Conservation (phyloP, 106 monocot genomes). For the Dactylorhiza incarnata region DNA sequence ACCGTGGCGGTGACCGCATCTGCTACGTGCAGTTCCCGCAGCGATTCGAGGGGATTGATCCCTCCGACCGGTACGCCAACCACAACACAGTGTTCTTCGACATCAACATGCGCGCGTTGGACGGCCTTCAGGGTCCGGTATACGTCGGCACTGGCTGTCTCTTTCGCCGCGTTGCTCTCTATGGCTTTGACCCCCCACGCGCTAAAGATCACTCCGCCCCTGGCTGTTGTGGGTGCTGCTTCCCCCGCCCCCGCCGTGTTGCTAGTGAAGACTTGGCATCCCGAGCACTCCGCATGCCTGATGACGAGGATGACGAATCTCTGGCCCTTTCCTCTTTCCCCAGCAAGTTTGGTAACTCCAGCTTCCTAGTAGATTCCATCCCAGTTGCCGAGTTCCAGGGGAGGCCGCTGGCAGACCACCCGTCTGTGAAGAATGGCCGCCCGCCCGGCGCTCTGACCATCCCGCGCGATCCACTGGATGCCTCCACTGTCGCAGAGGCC, state of each 20-base stretch:
- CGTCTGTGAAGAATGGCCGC: conserved; percentile 61
- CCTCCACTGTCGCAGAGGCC: conserved; percentile 64
- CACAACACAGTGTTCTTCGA: conserved; percentile 65
- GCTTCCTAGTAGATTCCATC: conserved; percentile 51
- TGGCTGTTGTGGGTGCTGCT: conserved; percentile 27
- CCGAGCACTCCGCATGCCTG: conserved; percentile 33
- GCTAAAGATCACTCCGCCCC: conserved; percentile 14
- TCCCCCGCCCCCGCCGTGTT: conserved; percentile 1
- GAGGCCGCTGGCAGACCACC: conserved; percentile 64
- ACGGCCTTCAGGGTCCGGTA: conserved; percentile 27
- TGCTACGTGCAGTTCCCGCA: conserved; percentile 63
- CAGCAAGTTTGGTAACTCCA: conserved; percentile 42
- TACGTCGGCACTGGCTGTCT: conserved; percentile 28
- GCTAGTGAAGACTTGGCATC: conserved; percentile 16
- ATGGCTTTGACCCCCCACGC: conserved; percentile 33
- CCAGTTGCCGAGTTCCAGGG: conserved; percentile 53
- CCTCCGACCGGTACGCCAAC: conserved; percentile 61
- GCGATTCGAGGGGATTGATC: conserved; percentile 59
- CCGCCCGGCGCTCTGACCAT: conserved; percentile 49
- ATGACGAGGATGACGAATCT: conserved; percentile 26
- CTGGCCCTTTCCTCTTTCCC: conserved; percentile 28
- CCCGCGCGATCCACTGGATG: conserved; percentile 45
- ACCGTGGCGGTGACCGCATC: conserved; percentile 49
- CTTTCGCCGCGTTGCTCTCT: conserved; percentile 21
- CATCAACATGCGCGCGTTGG: conserved; percentile 57